Base-by-base conservation (phyloP, 1,284 basidiomycete species). In the Thecaphora thlaspeos region DNA sequence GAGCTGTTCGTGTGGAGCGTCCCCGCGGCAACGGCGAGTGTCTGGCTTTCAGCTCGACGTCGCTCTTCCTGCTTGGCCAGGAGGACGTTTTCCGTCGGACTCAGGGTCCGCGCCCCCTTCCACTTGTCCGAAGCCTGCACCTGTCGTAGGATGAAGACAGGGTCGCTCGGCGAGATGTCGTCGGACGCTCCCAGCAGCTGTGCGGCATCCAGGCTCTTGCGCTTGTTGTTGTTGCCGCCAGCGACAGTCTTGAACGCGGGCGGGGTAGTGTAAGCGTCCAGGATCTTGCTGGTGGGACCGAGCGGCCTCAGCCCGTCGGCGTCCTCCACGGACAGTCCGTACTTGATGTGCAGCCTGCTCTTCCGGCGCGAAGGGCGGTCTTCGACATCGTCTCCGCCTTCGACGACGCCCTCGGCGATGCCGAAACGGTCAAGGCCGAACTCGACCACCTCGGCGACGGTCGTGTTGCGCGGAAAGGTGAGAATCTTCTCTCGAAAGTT, bases 341-440 rank as follows among this genome's bases (percentile, higher is more conserved):
- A 97, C 43, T 90, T 83, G 39, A 94, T 88, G 43, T 89, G 83
- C 2, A 84, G 80, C 18, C 84, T 82, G 77, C 90, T 93, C 56
- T 87, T 83, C 50, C 91, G 82, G 78, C 91, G 90, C 14, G 85
- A 83, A 39, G 86, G 80, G 76, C 93, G 91, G 73, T 94, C 91
- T 78, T 97, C 94, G 1, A 97, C 85, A 71, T 96, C 93, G 77
- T 98, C 94, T 1, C 93, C 93, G 1, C 94, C 94, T 76, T 97
- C 92, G 1, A 96, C 93, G 2, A 98, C 91, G 18, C 92, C 94
- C 39, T 96, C 94, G 30, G 85, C 80, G 45, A 98, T 93, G 0
- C 93, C 93, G 73, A 96, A 96, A 47, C 90, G 81, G 71, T 96
- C 92, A 59, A 97, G 76, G 12, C 88, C 89, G 40, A 90, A 82